phyloP scores from a whole-genome alignment of 2,329 filamentous ascomycete genomes.

The Penicillium digitatum region DNA sequence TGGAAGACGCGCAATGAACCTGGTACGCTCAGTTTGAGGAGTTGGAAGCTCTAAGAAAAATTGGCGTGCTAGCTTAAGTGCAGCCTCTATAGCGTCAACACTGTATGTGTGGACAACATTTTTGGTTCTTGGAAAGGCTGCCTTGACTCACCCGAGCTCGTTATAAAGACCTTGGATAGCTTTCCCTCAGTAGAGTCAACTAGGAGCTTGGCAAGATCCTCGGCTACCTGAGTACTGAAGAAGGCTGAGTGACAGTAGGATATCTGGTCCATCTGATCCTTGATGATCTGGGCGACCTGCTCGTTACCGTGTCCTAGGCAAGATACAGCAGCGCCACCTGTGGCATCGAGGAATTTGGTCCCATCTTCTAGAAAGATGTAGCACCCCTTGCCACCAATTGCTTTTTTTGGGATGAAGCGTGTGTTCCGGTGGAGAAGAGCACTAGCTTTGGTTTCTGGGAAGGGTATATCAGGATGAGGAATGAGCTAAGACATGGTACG shows the following conservation, averaged over 20 bases:
- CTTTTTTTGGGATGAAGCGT: slow-evolving; percentile 45
- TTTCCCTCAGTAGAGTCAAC: slow-evolving; percentile 50
- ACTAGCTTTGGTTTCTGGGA: slow-evolving; percentile 15
- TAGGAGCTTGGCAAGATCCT: slow-evolving; percentile 52
- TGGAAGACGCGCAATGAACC: slow-evolving; percentile 61
- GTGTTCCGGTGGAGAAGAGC: slow-evolving; percentile 53
- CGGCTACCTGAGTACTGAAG: slow-evolving; percentile 53
- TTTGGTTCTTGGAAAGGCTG: not conserved
- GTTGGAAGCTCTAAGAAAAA: slow-evolving; percentile 58
- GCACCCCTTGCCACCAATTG: slow-evolving; percentile 49
- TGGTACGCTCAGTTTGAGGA: slow-evolving; percentile 52
- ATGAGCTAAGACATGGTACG: not conserved
- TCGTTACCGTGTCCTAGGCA: slow-evolving; percentile 65
- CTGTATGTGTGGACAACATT: not conserved
- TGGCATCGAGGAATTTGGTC: slow-evolving; percentile 64
- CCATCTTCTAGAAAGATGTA: slow-evolving; percentile 55
- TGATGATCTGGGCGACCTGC: slow-evolving; percentile 58
- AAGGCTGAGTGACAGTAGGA: slow-evolving; percentile 58
- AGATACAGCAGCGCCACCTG: slow-evolving; percentile 68
- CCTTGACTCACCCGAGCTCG: slow-evolving; percentile 51
- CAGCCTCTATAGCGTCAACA: slow-evolving; percentile 57
- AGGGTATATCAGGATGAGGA: not conserved
- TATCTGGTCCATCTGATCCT: slow-evolving; percentile 56
- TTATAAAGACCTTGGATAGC: slow-evolving; percentile 55
- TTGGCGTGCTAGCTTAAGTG: slow-evolving; percentile 64